Percentiles rank a stretch among this genome's conserved stretches.
Conservation (phyloP, 2,329 filamentous ascomycete genomes). For the Neophaeococcomyces mojaviensis region DNA sequence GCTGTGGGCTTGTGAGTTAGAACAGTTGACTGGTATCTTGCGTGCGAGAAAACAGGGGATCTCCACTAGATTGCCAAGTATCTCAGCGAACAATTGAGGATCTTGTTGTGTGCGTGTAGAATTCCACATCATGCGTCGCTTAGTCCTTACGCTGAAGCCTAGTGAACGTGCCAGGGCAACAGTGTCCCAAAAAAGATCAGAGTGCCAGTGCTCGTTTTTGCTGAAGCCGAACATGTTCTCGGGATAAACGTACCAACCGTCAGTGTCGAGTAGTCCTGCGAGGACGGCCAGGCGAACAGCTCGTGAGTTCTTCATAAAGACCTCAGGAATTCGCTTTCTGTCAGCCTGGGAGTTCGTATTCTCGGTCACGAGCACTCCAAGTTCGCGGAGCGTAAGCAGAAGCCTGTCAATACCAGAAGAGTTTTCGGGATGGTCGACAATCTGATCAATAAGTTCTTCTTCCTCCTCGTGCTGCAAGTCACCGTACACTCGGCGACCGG, state of each 20-base stretch:
- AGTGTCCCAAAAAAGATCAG: slow-evolving; percentile 16
- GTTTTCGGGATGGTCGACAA: no score
- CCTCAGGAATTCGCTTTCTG: slow-evolving; percentile 11
- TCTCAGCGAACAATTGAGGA: no score
- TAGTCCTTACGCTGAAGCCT: slow-evolving; percentile 4
- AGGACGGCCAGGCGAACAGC: slow-evolving; percentile 13
- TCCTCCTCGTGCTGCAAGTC: no score
- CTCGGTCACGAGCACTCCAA: no score
- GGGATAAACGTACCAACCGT: slow-evolving; percentile 12
- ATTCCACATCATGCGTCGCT: slow-evolving; percentile 9
- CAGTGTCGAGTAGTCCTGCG: slow-evolving; percentile 8
- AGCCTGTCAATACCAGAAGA: no score
- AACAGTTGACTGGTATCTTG: no score
- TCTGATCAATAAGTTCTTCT: no score
- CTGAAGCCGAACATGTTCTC: slow-evolving; percentile 15
- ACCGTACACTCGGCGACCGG: no score
- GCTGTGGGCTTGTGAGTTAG: slow-evolving; percentile 29
- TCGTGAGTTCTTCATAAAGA: slow-evolving; percentile 17
- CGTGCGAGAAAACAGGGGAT: no score
- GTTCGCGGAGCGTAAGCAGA: no score
- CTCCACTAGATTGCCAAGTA: no score
- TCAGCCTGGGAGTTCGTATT: neutral
- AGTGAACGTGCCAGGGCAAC: slow-evolving; percentile 14
- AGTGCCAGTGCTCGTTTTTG: slow-evolving; percentile 10
- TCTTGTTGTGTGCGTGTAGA: no score